These are phyloP conservation scores for Fraxinus ornus DNA, from an alignment of 305 asterid species.

Conservation along the genomic window DNA sequence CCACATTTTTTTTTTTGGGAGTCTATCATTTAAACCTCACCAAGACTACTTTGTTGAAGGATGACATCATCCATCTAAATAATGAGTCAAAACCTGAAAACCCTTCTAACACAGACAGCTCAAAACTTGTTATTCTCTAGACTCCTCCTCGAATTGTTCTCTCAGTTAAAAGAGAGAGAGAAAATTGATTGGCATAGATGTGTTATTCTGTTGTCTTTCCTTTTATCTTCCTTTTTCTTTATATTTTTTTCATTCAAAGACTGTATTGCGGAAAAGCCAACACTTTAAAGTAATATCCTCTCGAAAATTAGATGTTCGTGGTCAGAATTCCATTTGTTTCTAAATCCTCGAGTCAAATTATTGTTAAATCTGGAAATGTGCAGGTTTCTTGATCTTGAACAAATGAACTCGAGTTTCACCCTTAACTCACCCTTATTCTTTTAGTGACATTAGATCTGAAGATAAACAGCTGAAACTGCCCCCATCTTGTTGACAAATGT, in stretches of 20 bases:
- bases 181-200: neutral
- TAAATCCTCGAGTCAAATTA: neutral
- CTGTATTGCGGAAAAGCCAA: neutral
- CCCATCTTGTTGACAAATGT: neutral
- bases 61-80: neutral
- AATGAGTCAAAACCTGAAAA: neutral
- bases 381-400: neutral
- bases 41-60: neutral
- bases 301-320: neutral
- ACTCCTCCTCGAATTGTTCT: neutral
- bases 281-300: neutral
- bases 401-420: neutral
- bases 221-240: neutral
- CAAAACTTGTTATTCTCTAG: neutral
- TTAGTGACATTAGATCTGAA: neutral
- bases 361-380: neutral
- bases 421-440: neutral
- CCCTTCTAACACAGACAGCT: neutral
- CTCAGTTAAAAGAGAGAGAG: neutral
- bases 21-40: neutral
- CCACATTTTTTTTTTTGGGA: neutral
- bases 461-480: neutral
- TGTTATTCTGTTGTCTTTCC: neutral
- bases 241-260: neutral
- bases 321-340: neutral